phyloP scores from a whole-genome alignment of 805 yeast genomes.

The Starmerella bombi region DNA sequence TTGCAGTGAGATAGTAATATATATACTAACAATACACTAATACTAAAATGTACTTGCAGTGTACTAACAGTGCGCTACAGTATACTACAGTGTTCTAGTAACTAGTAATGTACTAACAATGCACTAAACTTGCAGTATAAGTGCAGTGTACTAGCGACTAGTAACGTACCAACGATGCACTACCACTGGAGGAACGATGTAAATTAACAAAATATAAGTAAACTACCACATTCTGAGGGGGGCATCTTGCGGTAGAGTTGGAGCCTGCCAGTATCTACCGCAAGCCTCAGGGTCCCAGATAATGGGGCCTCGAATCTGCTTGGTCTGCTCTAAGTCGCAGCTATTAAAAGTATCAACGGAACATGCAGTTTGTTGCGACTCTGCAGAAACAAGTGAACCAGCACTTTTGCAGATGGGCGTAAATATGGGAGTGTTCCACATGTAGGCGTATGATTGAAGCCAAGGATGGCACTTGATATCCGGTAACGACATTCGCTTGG shows the following conservation, averaged over 20 bases:
- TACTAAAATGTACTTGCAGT: too few relatives aligned
- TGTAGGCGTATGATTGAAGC: not conserved
- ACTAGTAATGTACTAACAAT: too few relatives aligned
- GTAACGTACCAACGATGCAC: too few relatives aligned
- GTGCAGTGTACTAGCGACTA: too few relatives aligned
- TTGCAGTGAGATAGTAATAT: too few relatives aligned
- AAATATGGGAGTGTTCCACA: slow-evolving; percentile 1
- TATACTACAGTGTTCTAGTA: too few relatives aligned
- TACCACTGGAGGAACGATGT: too few relatives aligned
- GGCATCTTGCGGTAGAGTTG: not conserved
- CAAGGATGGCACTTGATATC: slow-evolving; percentile 7
- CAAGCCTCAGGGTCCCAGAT: slow-evolving; percentile 10
- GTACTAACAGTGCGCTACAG: too few relatives aligned
- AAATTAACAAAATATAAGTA: too few relatives aligned
- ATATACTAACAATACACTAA: too few relatives aligned
- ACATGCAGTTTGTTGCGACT: not conserved
- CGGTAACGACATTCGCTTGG: slow-evolving; percentile 35
- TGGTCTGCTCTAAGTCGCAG: not conserved
- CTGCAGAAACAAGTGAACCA: not conserved
- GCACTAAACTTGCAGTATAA: too few relatives aligned
- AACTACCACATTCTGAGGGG: not conserved
- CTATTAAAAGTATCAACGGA: not conserved
- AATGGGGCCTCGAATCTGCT: slow-evolving; percentile 6
- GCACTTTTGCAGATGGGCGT: not conserved
- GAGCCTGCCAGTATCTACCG: not conserved